A percentile compares a stretch with the other conserved stretches of the same genome.
Evolutionary conservation across 768 basidiomycete species (phyloP).

Genomic region (Boletus patriciae): DNA sequence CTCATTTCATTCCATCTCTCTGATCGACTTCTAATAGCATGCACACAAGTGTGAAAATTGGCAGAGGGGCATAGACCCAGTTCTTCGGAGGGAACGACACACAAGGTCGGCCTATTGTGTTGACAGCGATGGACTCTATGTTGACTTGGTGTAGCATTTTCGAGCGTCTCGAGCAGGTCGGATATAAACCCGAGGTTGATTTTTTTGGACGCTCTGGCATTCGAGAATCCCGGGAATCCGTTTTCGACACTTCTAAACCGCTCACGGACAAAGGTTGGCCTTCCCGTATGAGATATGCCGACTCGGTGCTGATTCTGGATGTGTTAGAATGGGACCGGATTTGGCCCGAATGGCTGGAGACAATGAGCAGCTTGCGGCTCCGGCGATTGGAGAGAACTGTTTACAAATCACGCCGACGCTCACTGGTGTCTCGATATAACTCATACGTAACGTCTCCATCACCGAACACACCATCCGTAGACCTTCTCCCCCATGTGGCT

Average conservation of each 20-base stretch:
- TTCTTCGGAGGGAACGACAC: not conserved
- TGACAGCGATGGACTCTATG: not conserved
- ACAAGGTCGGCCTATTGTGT: not conserved
- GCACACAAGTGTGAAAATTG: not conserved
- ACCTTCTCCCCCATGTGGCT: conserved; percentile 17
- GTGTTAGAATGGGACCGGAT: conserved; percentile 8
- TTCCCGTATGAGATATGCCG: not conserved
- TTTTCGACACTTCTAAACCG: conserved; percentile 1
- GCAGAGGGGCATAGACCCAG: not conserved
- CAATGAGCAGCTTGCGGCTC: not conserved
- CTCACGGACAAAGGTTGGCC: conserved; percentile 10
- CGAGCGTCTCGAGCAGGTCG: not conserved
- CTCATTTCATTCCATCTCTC: not conserved
- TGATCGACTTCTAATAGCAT: conserved; percentile 1
- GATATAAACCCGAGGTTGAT: conserved; percentile 6
- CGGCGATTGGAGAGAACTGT: no score
- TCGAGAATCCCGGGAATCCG: not conserved
- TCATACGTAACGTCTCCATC: conserved; percentile 9
- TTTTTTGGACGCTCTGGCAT: not conserved
- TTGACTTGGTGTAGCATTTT: conserved; percentile 1
- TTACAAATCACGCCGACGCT: conserved; percentile 15
- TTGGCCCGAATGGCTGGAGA: not conserved
- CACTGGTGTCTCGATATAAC: conserved; percentile 8
- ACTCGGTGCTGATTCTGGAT: not conserved
- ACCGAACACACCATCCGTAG: not conserved